Conservation (phyloP, 441 rosid species). For the Euphorbia celastroides region DNA sequence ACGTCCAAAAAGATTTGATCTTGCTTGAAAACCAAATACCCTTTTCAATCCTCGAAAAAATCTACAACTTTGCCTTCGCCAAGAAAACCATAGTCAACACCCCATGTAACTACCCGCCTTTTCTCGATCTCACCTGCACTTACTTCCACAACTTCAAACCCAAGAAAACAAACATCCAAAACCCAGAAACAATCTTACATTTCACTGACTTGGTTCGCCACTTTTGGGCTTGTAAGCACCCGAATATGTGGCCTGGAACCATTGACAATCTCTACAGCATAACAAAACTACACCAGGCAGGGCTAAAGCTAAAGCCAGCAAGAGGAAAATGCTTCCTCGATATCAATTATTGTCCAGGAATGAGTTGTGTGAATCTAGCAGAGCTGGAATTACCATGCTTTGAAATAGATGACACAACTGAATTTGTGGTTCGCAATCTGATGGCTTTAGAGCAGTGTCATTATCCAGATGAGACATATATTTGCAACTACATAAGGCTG, state of each 20-base stretch:
- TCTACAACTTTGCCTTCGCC: constrained; percentile 10
- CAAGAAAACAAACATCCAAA: neutral
- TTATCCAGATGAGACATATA: constrained; percentile 20
- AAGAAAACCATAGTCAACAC: neutral
- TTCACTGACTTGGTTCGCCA: constrained; percentile 21
- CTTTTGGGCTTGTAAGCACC: neutral
- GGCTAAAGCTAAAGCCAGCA: constrained; percentile 18
- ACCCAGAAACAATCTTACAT: neutral
- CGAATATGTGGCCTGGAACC: neutral
- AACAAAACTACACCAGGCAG: constrained; percentile 20
- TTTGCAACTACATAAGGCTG: constrained; percentile 23
- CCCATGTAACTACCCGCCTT: neutral
- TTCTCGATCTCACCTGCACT: constrained; percentile 10
- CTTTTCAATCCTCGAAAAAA: constrained; percentile 8
- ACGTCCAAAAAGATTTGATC: constrained; percentile 21
- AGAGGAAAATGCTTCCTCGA: constrained; percentile 9
- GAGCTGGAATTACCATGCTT: constrained; percentile 21
- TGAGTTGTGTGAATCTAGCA: neutral
- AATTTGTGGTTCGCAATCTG: constrained; percentile 23
- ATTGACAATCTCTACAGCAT: constrained; percentile 11
- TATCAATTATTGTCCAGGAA: neutral
- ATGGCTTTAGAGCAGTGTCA: constrained; percentile 33
- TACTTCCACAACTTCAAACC: constrained; percentile 18
- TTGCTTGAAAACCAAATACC: constrained; percentile 31
- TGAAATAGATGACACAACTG: constrained; percentile 18